These are phyloP conservation scores for Trametes cubensis DNA, from an alignment of 768 basidiomycete species.

Conservation along the genomic window DNA sequence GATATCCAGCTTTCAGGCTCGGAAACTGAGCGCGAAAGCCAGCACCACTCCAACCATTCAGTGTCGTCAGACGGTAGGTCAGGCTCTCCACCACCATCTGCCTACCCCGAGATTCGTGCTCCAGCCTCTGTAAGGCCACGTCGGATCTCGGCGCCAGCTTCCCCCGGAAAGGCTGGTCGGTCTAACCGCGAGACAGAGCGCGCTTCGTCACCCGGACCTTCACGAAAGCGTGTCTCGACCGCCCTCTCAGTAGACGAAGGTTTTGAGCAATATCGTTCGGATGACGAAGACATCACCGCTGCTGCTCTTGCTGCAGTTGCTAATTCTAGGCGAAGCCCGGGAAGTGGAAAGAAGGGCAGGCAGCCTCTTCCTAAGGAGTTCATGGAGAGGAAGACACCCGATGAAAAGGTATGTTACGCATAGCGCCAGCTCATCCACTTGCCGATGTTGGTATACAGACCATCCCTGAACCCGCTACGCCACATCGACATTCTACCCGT, in stretches of 20 bases:
- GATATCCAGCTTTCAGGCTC: constrained; percentile 60
- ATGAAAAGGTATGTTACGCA: constrained; percentile 44
- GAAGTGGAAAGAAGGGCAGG: constrained; percentile 41
- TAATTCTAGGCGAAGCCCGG: constrained; percentile 55
- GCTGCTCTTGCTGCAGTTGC: constrained; percentile 66
- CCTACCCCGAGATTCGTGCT: constrained; percentile 24
- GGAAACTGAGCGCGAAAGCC: constrained; percentile 77
- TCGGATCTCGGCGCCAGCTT: constrained; percentile 52
- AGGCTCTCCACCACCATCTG: constrained; percentile 41
- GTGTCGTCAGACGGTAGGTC: constrained; percentile 44
- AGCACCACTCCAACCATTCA: constrained; percentile 29
- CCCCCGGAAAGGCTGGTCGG: constrained; percentile 40
- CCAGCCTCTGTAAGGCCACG: constrained; percentile 41
- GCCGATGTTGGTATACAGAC: not conserved
- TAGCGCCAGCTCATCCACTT: too few relatives aligned
- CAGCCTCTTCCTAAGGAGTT: constrained; percentile 59
- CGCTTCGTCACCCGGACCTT: constrained; percentile 43
- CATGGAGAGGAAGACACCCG: constrained; percentile 41
- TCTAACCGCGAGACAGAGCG: constrained; percentile 27
- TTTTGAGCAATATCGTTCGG: constrained; percentile 25
- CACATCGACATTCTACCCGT: constrained; percentile 27
- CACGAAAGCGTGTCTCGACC: constrained; percentile 47
- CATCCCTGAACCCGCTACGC: constrained; percentile 28
- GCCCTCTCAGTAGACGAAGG: constrained; percentile 34
- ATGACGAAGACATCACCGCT: constrained; percentile 48